These are phyloP conservation scores for Agaricus sinodeliciosus DNA, from an alignment of 768 basidiomycete genomes.

Conservation along the genomic window DNA sequence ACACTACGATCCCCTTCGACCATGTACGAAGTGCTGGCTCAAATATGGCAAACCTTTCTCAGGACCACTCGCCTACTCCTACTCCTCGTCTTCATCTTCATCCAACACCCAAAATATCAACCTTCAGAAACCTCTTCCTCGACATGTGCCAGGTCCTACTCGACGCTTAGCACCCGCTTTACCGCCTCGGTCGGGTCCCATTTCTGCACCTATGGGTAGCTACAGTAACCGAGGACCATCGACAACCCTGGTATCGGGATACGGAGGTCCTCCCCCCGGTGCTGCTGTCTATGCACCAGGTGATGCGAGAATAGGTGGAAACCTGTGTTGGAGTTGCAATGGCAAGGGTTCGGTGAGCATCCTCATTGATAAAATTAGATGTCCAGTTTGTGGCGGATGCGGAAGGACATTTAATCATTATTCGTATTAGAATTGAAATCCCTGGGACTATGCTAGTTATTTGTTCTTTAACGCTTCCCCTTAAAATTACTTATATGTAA, in stretches of 20 bases:
- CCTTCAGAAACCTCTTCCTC: conserved; percentile 7
- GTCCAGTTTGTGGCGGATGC: conserved; percentile 55
- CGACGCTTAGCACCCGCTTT: conserved; percentile 4
- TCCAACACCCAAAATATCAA: conserved; percentile 9
- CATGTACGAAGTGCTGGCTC: conserved; percentile 72
- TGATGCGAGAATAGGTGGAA: conserved; percentile 65
- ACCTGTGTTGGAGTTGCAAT: conserved; percentile 56
- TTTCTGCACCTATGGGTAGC: conserved; percentile 6
- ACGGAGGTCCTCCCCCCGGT: conserved; percentile 26
- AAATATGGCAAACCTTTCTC: conserved; percentile 57
- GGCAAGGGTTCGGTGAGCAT: conserved; percentile 49
- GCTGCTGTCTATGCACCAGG: conserved; percentile 51
- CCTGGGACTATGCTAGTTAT: too few relatives aligned
- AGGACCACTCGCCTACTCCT: conserved; percentile 53
- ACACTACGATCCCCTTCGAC: conserved; percentile 53
- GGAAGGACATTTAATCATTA: conserved; percentile 43
- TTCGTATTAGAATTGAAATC: not conserved
- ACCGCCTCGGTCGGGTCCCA: conserved; percentile 12
- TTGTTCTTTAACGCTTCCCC: too few relatives aligned
- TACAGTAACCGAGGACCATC: conserved; percentile 10
- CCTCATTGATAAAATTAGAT: conserved; percentile 47
- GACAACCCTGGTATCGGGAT: not conserved
- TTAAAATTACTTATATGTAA: too few relatives aligned
- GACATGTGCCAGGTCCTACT: not conserved
- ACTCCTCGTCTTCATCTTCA: conserved; percentile 14